phyloP scores from a whole-genome alignment of 768 basidiomycete genomes.

The Lentinula guzmanii region DNA sequence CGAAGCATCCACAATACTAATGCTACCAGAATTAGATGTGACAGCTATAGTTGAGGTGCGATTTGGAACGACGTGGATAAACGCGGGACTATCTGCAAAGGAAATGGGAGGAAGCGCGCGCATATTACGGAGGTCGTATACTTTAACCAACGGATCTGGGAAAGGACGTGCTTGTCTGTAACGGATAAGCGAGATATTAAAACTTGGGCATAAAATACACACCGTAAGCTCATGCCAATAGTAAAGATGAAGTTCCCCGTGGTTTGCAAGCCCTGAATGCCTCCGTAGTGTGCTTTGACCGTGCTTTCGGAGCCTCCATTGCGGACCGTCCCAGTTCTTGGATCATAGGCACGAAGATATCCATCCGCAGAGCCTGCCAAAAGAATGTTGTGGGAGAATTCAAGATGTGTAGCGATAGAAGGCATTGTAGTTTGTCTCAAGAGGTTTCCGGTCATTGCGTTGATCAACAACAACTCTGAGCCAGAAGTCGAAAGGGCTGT shows the following conservation, averaged over 20 bases:
- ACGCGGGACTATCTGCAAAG: slow-evolving; percentile 82
- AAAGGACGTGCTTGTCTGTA: slow-evolving; percentile 79
- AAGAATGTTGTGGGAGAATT: slow-evolving; percentile 56
- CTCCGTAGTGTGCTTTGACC: slow-evolving; percentile 75
- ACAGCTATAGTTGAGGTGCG: slow-evolving; percentile 70
- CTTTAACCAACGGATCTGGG: slow-evolving; percentile 88
- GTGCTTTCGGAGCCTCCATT: slow-evolving; percentile 43
- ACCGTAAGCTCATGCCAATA: slow-evolving; percentile 87
- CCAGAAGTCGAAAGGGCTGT: slow-evolving; percentile 54
- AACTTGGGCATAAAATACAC: neutral
- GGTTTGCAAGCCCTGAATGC: slow-evolving; percentile 76
- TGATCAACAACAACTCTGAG: slow-evolving; percentile 65
- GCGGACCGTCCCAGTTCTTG: slow-evolving; percentile 53
- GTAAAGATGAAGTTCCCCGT: slow-evolving; percentile 79
- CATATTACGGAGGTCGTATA: slow-evolving; percentile 86
- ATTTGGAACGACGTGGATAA: slow-evolving; percentile 75
- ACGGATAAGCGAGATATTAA: neutral
- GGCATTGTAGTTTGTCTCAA: slow-evolving; percentile 51
- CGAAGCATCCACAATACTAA: slow-evolving; percentile 80
- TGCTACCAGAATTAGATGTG: slow-evolving; percentile 73
- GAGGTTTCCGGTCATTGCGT: slow-evolving; percentile 63
- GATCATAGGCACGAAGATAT: slow-evolving; percentile 63
- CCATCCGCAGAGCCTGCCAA: slow-evolving; percentile 73
- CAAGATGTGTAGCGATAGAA: slow-evolving; percentile 60
- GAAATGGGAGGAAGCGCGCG: slow-evolving; percentile 78